Conservation (phyloP, 306 rosid genomes). For the Lupinus albus region DNA sequence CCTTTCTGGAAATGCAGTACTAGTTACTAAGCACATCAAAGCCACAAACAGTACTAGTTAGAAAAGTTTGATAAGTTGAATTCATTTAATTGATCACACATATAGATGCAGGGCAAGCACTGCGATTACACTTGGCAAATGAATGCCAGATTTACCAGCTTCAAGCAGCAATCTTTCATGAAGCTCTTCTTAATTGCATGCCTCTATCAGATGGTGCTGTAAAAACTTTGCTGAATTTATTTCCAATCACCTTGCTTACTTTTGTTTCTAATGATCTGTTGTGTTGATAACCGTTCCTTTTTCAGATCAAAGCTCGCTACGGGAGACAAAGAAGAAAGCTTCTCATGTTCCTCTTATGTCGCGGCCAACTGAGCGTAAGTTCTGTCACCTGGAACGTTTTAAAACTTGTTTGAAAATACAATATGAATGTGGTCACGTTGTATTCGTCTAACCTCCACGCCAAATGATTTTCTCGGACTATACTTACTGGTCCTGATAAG, state of each 20-base stretch:
- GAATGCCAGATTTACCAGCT: slow-evolving; percentile 74
- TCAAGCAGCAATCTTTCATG: slow-evolving; percentile 75
- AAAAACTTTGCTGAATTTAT: slow-evolving; percentile 23
- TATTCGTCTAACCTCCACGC: slow-evolving; percentile 5
- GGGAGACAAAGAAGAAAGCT: slow-evolving; percentile 62
- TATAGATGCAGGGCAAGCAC: slow-evolving; percentile 66
- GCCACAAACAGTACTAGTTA: slow-evolving; percentile 6
- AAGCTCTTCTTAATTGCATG: slow-evolving; percentile 68
- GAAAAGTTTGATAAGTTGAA: slow-evolving; percentile 17
- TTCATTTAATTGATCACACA: slow-evolving; percentile 29
- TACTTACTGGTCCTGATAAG: too few relatives aligned
- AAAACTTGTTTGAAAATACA: slow-evolving; percentile 14
- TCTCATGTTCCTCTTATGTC: slow-evolving; percentile 68
- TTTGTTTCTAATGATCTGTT: slow-evolving; percentile 11
- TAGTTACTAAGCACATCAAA: slow-evolving; percentile 7
- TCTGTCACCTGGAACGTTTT: slow-evolving; percentile 23
- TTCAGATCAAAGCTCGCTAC: slow-evolving; percentile 55
- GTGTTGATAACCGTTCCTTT: slow-evolving; percentile 40
- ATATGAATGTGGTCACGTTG: slow-evolving; percentile 22
- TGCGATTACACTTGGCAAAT: slow-evolving; percentile 60
- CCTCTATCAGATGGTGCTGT: slow-evolving; percentile 59
- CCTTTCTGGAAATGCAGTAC: not conserved
- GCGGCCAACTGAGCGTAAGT: slow-evolving; percentile 95
- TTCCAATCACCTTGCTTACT: slow-evolving; percentile 19
- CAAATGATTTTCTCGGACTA: not conserved